Base-by-base conservation (phyloP, 2,329 filamentous ascomycete genomes). In the Fusarium udum region DNA sequence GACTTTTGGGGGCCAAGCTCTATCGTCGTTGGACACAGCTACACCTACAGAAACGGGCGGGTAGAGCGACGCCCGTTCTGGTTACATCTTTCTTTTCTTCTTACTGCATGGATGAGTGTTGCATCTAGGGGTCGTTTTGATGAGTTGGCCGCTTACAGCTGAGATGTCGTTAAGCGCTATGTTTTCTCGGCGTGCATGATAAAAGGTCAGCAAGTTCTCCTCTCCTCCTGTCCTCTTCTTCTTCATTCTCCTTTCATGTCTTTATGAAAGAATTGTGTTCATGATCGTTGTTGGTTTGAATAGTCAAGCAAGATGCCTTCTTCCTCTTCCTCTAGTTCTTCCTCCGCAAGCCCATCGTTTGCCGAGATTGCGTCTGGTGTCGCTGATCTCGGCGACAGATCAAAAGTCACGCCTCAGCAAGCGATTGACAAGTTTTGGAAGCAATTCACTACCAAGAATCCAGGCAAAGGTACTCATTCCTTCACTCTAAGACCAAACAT, bases 341-440 rank as follows among this genome's bases (percentile, higher is more conserved):
- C 70, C 5, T 73, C 71, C 11, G 22, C 61, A 31, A 40, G 15
- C 45, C 59, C 48, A 24, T 52, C 61, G 7, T 36, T 58, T 32
- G 57, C 46, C n/a, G 62, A 67, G 31, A 32, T 56, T 28, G 61
- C 61, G 22, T n/a, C 58, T 22, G 34, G 48, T 22, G 26, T 45
- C 46, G 36, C 51, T 34, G 56, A 74, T 42, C 45, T 74, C 26
- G 67, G 40, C 11, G 75, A 76, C 13, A 67, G 75, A 86, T 66
- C 65, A 12, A 77, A 88, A 64, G 87, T 89, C 76, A 83, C 89
- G 13, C 92, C 92, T 0, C 93, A 95, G 79, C 87, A 90, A 65
- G 87, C 85, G 32, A 88, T 95, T 64, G 89, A 93, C 73, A 88
- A 92, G 68, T 94, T 94, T 78, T 95, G 92, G 93, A 82, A 85